These are phyloP conservation scores for Oryza coarctata DNA, from an alignment of 176 grass and related monocot species.

Conservation along the genomic window DNA sequence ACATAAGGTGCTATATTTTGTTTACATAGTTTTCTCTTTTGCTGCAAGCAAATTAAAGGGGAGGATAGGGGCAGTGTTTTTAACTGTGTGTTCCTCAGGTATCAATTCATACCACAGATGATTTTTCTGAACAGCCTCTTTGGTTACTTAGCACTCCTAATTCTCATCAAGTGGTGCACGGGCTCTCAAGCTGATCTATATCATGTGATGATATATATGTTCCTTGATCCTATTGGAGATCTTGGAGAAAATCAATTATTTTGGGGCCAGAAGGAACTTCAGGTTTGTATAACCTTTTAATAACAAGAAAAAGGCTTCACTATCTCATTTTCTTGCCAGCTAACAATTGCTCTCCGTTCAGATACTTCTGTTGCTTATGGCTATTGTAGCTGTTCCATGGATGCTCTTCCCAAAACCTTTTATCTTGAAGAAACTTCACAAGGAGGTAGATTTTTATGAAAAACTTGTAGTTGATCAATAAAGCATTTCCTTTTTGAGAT, in stretches of 20 bases:
- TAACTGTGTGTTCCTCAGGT: conserved; percentile 59
- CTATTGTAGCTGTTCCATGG: conserved; percentile 93
- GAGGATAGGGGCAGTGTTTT: background rate
- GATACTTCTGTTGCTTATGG: conserved; percentile 84
- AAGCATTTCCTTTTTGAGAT: conserved; percentile 1
- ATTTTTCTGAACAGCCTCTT: conserved; percentile 99
- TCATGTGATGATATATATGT: conserved; percentile 99
- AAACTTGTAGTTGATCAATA: background rate
- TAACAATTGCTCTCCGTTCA: conserved; percentile 43
- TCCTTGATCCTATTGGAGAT: conserved; percentile 86
- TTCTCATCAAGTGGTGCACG: conserved; percentile 94
- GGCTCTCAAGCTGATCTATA: conserved; percentile 96
- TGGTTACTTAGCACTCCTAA: conserved; percentile 92
- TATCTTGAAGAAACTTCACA: conserved; percentile 84
- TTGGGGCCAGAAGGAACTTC: conserved; percentile 92
- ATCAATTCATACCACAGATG: conserved; percentile 96
- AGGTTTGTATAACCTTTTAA: conserved; percentile 67
- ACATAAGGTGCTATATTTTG: conserved; percentile 69
- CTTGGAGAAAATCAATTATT: conserved; percentile 97
- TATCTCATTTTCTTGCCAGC: conserved; percentile 31
- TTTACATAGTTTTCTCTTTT: conserved; percentile 25
- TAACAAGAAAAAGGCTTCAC: conserved; percentile 19
- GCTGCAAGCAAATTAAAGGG: background rate
- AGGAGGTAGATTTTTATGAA: conserved; percentile 61
- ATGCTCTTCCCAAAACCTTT: conserved; percentile 99